phyloP scores from a whole-genome alignment of 345 rosid genomes.

The Linum trigynum region DNA sequence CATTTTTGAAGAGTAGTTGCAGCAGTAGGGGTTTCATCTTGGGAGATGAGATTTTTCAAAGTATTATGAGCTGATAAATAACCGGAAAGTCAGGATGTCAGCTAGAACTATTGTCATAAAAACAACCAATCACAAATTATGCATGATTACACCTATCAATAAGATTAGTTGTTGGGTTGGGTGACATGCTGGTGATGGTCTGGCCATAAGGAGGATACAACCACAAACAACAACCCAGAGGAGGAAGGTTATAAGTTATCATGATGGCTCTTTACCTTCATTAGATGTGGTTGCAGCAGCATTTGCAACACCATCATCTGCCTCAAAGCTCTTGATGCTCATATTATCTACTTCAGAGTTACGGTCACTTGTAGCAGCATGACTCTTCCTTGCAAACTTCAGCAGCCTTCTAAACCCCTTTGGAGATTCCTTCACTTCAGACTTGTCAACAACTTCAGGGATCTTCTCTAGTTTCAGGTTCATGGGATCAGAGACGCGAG shows the following conservation, averaged over 20 bases:
- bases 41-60: slow-evolving; percentile 81
- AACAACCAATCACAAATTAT: no score
- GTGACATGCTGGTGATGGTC: no score
- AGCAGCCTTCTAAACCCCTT: slow-evolving; percentile 60
- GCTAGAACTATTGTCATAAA: not conserved
- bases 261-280: slow-evolving; percentile 19
- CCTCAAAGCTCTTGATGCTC: slow-evolving; percentile 21
- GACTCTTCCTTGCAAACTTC: slow-evolving; percentile 71
- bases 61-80: slow-evolving; percentile 42
- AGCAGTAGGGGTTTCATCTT: slow-evolving; percentile 61
- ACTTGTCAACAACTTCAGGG: slow-evolving; percentile 49
- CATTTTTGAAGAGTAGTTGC: slow-evolving; percentile 50
- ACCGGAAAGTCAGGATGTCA: slow-evolving; percentile 18
- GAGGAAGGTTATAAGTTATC: no score
- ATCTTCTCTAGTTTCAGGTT: slow-evolving; percentile 42
- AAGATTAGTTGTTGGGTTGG: no score
- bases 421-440: slow-evolving; percentile 52
- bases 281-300: slow-evolving; percentile 14
- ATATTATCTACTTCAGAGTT: slow-evolving; percentile 25
- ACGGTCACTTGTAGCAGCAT: slow-evolving; percentile 33
- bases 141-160: no score
- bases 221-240: no score
- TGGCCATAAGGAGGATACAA: no score
- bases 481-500: slow-evolving; percentile 32
- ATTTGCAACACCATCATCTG: slow-evolving; percentile 19